A percentile compares a stretch with the other conserved stretches of the same genome.
These are phyloP conservation scores for Trichothecium roseum DNA, from an alignment of 2,329 filamentous ascomycete species.

Conservation along the genomic window DNA sequence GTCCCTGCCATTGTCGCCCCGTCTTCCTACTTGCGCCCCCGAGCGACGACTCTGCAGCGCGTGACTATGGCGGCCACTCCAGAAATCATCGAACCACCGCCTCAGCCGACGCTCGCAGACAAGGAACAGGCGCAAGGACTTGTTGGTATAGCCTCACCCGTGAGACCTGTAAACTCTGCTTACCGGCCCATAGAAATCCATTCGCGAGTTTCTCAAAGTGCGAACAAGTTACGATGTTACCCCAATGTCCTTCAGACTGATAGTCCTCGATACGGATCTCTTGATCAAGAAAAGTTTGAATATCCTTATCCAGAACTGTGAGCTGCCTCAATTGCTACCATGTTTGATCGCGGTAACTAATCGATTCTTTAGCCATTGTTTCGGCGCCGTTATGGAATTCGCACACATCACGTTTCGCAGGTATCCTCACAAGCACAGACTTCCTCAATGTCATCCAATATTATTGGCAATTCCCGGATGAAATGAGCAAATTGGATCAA, in stretches of 20 bases:
- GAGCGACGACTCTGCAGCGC: constrained; percentile 20
- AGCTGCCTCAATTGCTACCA: constrained; percentile 3
- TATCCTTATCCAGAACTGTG: constrained; percentile 93
- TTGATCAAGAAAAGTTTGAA: constrained; percentile 95
- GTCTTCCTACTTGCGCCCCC: constrained; percentile 44
- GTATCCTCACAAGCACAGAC: constrained; percentile 88
- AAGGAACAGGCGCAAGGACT: constrained; percentile 69
- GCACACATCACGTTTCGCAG: constrained; percentile 82
- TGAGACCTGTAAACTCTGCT: background rate
- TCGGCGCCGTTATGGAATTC: constrained; percentile 97
- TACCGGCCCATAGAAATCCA: constrained; percentile 54
- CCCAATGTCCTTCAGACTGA: constrained; percentile 88
- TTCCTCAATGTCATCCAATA: constrained; percentile 99
- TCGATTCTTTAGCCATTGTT: constrained; percentile 65
- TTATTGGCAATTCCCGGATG: constrained; percentile 93
- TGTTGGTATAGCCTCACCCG: constrained; percentile 38
- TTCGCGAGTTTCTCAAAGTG: constrained; percentile 91
- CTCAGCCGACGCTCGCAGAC: constrained; percentile 51
- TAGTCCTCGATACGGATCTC: constrained; percentile 88
- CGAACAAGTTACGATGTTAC: constrained; percentile 97
- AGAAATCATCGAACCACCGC: constrained; percentile 16
- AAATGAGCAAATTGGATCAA: constrained; percentile 81
- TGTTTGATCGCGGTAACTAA: constrained; percentile 9
- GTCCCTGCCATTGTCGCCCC: constrained; percentile 49
- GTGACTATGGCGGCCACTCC: constrained; percentile 18